phyloP scores from a whole-genome alignment of 73 alveolate species.

The Paramecium sexaurelia region DNA sequence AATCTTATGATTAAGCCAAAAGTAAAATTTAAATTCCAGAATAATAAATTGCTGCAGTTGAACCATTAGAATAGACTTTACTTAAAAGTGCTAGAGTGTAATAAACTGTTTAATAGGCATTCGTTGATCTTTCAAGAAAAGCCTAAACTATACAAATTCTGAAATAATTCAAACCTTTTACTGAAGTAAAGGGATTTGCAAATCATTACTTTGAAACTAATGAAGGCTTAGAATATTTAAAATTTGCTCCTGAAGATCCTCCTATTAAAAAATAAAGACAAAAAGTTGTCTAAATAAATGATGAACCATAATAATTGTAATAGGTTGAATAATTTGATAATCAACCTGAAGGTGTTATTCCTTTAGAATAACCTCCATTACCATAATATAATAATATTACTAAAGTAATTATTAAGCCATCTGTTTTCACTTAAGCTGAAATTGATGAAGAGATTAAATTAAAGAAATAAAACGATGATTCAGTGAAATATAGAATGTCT shows the following conservation, averaged over 20 bases:
- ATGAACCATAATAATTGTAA: neutral
- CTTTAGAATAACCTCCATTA: neutral
- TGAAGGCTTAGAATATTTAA: slow-evolving; percentile 28
- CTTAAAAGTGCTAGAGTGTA: slow-evolving; percentile 17
- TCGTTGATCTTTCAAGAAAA: slow-evolving; percentile 41
- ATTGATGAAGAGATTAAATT: slow-evolving; percentile 70
- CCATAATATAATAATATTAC: slow-evolving; percentile 19
- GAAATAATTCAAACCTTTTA: neutral
- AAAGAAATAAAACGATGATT: slow-evolving; percentile 66
- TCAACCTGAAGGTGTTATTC: neutral
- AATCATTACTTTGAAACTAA: slow-evolving; percentile 61
- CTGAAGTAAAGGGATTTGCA: slow-evolving; percentile 55
- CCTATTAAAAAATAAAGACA: neutral
- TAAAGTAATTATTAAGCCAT: slow-evolving; percentile 50
- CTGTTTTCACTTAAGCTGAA: slow-evolving; percentile 59
- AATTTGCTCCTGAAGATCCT: slow-evolving; percentile 38
- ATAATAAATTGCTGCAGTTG: neutral
- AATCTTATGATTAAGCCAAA: slow-evolving; percentile 59
- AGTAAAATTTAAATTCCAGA: slow-evolving; percentile 34
- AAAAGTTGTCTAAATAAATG: neutral
- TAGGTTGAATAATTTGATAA: neutral
- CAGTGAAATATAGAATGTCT: slow-evolving; percentile 51
- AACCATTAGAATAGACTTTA: neutral
- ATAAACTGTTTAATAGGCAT: slow-evolving; percentile 33
- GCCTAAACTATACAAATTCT: neutral